Base-by-base conservation (phyloP, 108 stramenopile genomes). In the Aureococcus anophagefferens region DNA sequence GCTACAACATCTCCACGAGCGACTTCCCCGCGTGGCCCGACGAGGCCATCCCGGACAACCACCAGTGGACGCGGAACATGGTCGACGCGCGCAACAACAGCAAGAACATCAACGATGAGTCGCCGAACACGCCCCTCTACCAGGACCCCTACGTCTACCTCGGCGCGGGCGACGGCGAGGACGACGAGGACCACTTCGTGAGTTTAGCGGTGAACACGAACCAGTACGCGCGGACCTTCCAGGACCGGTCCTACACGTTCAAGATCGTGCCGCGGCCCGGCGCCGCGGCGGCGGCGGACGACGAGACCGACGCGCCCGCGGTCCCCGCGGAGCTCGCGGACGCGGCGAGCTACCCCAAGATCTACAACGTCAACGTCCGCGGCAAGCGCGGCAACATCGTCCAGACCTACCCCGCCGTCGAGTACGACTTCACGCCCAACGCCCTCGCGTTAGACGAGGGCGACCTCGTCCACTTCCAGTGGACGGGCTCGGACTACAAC, bases 341-440 rank as follows among this genome's bases (percentile, higher is more conserved):
- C 15, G n/a, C 21, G 1, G 36, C 35, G 30, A 4, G 21, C 35
- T n/a, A n/a, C 21, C 32, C 36, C 35, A 76, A 71, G 66, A 73
- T 79, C 33, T 76, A 67, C 70, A 79, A 79, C 65, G 21, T 82
- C 35, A 78, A 75, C 66, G 78, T 76, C n/a, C 64, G 78, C 31
- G 81, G 81, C 17, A 82, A 82, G 79, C 68, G 78, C 4, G 81
- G 81, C 14, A 82, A 82, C 72, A 82, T 82, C 64, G 81, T 82
- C 40, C 78, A 82, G 65, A 68, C 74, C n/a, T 82, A 79, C 36
- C 81, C 81, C 59, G 35, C 75, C 40, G 81, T 82, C 13, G 81
- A 82, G 76, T 79, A 79, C 66, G 78, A 79, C 71, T 82, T 79
- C 63, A 75, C 72, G n/a, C 81, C 81, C 44, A 69, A 71, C 71